Conservation (phyloP, 257 asterid species). For the Nemophila menziesii region DNA sequence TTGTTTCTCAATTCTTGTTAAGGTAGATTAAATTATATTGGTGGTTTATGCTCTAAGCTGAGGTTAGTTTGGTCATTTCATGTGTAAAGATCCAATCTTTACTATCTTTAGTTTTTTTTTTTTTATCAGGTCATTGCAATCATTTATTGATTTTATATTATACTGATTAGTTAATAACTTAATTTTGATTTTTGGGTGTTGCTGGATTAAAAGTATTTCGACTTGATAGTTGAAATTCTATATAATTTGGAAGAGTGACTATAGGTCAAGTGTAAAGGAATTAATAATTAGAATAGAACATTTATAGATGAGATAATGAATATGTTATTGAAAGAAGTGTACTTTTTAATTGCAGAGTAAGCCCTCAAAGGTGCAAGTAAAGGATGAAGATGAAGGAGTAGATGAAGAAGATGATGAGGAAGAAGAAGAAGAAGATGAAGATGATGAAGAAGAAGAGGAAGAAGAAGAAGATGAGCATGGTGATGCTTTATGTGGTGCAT, state of each 20-base stretch:
- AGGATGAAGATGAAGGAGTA: conserved; percentile 23
- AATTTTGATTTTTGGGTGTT: too few relatives aligned
- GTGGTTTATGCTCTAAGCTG: too few relatives aligned
- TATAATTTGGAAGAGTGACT: neutral
- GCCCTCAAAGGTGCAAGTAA: conserved; percentile 14
- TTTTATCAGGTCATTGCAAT: too few relatives aligned
- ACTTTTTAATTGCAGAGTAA: conserved; percentile 20
- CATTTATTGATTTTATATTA: too few relatives aligned
- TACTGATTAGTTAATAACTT: too few relatives aligned
- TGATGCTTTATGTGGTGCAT: conserved; percentile 27
- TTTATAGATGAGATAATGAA: neutral
- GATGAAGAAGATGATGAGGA: conserved; percentile 24
- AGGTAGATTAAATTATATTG: too few relatives aligned
- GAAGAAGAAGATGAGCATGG: conserved; percentile 35
- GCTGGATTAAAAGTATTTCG: neutral
- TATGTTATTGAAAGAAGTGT: neutral
- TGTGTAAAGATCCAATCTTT: too few relatives aligned
- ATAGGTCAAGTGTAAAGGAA: neutral
- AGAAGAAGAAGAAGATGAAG: conserved; percentile 23
- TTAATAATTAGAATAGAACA: neutral
- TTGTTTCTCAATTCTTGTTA: too few relatives aligned
- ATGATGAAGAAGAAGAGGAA: conserved; percentile 19
- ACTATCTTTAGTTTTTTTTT: too few relatives aligned
- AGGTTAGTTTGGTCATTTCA: too few relatives aligned
- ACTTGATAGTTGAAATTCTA: neutral